phyloP scores from a whole-genome alignment of 371 early-diverging fungal genomes.

The Mortierella sp. region DNA sequence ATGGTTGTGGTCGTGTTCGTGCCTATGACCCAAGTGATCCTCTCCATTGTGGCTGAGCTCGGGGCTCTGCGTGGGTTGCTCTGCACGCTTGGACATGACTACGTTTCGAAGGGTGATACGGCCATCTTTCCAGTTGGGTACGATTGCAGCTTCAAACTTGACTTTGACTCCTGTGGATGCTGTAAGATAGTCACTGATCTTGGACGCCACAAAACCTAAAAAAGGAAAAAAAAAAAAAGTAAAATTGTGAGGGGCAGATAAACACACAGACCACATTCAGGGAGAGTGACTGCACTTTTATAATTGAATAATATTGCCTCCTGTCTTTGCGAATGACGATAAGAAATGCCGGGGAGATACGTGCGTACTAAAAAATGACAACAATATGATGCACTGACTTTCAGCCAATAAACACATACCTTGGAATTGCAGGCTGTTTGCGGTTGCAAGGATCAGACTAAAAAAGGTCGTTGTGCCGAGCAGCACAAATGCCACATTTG shows the following conservation, averaged over 20 bases:
- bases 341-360: neutral
- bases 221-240: neutral
- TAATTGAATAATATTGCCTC: slow-evolving; percentile 2
- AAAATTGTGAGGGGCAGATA: neutral
- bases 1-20: slow-evolving; percentile 30
- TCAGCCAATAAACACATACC: slow-evolving; percentile 60
- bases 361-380: neutral
- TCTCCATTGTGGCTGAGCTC: slow-evolving; percentile 38
- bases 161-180: slow-evolving; percentile 87
- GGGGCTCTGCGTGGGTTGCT: neutral
- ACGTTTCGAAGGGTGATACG: slow-evolving; percentile 91
- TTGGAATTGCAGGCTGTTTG: slow-evolving; percentile 92
- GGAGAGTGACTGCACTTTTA: slow-evolving; percentile 17
- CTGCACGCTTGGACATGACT: slow-evolving; percentile 53
- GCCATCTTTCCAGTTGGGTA: slow-evolving; percentile 94
- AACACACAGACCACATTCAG: slow-evolving; percentile 46
- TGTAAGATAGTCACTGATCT: slow-evolving; percentile 84
- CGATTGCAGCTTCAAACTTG: slow-evolving; percentile 90
- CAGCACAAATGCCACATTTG: slow-evolving; percentile 86
- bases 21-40: slow-evolving; percentile 51
- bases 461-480: slow-evolving; percentile 94
- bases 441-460: slow-evolving; percentile 82
- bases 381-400: slow-evolving; percentile 9
- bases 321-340: slow-evolving; percentile 5
- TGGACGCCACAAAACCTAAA: slow-evolving; percentile 84